phyloP scores from a whole-genome alignment of 2,329 filamentous ascomycete species.

The Pseudogymnoascus verrucosus region DNA sequence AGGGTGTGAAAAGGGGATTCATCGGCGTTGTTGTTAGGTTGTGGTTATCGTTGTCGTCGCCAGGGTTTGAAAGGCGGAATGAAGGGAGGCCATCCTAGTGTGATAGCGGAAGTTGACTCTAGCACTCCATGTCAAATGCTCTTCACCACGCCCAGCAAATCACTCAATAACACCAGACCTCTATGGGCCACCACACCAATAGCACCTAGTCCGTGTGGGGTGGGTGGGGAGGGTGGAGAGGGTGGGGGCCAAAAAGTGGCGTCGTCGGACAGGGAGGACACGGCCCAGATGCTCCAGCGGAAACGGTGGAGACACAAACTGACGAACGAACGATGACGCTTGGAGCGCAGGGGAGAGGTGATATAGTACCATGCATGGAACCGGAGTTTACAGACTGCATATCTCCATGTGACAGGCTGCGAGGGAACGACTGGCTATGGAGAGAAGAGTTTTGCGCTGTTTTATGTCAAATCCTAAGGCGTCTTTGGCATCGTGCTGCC shows the following conservation, averaged over 20 bases:
- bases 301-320: not conserved
- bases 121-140: not conserved
- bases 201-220: not conserved
- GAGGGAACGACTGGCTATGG: not conserved
- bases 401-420: not conserved
- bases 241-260: not conserved
- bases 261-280: not conserved
- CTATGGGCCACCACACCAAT: not conserved
- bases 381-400: not conserved
- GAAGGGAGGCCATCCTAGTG: not conserved
- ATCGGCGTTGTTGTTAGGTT: not conserved
- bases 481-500: not conserved
- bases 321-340: not conserved
- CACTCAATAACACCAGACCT: not conserved
- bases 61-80: not conserved
- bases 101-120: slow-evolving; percentile 1
- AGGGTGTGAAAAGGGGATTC: not conserved
- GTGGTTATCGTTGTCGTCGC: not conserved
- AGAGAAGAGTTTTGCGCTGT: not conserved
- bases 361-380: not conserved
- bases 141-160: not conserved
- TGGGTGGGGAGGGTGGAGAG: not conserved
- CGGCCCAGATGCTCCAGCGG: not conserved
- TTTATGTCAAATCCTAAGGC: not conserved
- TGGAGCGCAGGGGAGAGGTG: not conserved